Conservation (phyloP, 1,284 basidiomycete species). For the Sporisorium sorghi region DNA sequence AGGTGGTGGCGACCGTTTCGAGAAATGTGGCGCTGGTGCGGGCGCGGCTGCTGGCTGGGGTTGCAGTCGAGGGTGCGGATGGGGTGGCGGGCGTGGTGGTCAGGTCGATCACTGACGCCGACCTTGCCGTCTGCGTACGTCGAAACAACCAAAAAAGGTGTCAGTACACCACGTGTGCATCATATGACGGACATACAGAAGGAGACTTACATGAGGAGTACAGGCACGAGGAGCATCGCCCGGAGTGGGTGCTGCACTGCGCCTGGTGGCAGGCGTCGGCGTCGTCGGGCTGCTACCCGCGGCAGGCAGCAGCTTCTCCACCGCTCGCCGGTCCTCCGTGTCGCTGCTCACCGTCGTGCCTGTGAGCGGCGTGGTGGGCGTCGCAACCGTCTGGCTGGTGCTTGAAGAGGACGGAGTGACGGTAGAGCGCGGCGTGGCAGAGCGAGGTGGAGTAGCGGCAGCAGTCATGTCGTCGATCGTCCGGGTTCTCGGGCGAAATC, state of each 20-base stretch:
- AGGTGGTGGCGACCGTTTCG: not conserved
- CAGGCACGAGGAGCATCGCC: not conserved
- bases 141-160: not conserved
- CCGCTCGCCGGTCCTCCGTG: not conserved
- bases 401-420: not conserved
- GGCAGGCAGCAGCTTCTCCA: not conserved
- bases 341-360: not conserved
- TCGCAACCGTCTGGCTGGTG: not conserved
- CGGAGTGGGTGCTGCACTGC: not conserved
- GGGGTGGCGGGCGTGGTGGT: not conserved
- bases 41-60: not conserved
- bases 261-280: not conserved
- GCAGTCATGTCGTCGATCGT: too few species aligned
- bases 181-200: not conserved
- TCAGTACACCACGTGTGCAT: not conserved
- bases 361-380: not conserved
- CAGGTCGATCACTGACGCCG: constrained; percentile 1
- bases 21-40: not conserved
- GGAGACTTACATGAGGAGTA: not conserved
- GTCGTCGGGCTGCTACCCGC: too few species aligned
- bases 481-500: too few species aligned
- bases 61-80: not conserved
- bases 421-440: not conserved
- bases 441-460: not conserved
- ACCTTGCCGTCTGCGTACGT: not conserved